Evolutionary conservation across 495 filamentous ascomycete genomes (phyloP).

Genomic region (Halenospora varia): DNA sequence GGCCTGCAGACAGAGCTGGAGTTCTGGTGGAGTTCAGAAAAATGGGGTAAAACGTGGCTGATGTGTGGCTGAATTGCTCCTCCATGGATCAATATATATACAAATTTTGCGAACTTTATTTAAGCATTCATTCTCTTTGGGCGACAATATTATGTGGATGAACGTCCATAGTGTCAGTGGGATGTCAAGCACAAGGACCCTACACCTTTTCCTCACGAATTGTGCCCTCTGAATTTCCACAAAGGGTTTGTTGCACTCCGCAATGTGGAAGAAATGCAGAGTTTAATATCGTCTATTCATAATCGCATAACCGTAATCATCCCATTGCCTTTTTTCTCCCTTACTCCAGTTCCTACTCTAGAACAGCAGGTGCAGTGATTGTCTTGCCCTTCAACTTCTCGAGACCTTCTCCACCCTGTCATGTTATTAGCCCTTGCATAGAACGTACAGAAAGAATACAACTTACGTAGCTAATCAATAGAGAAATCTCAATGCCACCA

Average conservation of each 20-base stretch:
- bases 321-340: no score
- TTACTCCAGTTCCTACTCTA: constrained; percentile 74
- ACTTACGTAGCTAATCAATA: constrained; percentile 93
- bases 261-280: no score
- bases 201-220: constrained; percentile 4
- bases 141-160: constrained; percentile 3
- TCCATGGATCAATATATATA: neutral
- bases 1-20: no score
- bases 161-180: neutral
- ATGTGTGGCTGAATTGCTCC: no score
- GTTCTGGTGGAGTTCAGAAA: no score
- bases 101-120: constrained; percentile 2
- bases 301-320: no score
- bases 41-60: no score
- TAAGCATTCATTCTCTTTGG: constrained; percentile 3
- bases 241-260: constrained; percentile 1
- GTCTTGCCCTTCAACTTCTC: constrained; percentile 68
- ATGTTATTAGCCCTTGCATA: constrained; percentile 30
- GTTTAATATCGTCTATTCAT: no score
- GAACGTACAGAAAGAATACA: constrained; percentile 4
- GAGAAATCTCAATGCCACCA: constrained; percentile 86
- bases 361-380: constrained; percentile 70
- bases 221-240: neutral
- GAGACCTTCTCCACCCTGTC: constrained; percentile 84
- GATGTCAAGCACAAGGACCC: constrained; percentile 2